Conservation (phyloP, 2,329 filamentous ascomycete species). For the Fusarium brevicatenulatum region DNA sequence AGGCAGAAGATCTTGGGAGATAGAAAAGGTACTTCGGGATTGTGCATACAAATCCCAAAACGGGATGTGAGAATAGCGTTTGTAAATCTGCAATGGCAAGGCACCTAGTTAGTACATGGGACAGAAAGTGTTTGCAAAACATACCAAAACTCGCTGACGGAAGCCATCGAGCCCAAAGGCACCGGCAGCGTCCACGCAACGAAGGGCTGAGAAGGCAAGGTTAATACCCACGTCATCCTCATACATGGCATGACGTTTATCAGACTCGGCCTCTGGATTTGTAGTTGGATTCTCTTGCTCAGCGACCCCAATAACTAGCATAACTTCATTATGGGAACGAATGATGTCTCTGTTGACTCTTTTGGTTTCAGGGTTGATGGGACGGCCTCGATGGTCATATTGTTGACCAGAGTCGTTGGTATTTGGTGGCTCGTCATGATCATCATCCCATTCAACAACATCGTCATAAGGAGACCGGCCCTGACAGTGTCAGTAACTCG, state of each 20-base stretch:
- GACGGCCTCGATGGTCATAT: conserved; percentile 66
- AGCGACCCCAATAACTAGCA: conserved; percentile 70
- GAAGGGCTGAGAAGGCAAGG: conserved; percentile 48
- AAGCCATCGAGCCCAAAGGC: conserved; percentile 65
- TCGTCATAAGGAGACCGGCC: conserved; percentile 70
- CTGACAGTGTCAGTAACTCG: conserved; percentile 47
- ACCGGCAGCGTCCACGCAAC: conserved; percentile 54
- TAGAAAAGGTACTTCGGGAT: conserved; percentile 44
- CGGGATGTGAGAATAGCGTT: conserved; percentile 58
- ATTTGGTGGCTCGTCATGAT: conserved; percentile 40
- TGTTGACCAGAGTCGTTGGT: conserved; percentile 52
- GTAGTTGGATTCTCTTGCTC: conserved; percentile 62
- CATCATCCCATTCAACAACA: conserved; percentile 60
- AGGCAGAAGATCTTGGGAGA: conserved; percentile 47
- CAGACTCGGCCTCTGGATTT: conserved; percentile 53
- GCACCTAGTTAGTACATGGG: conserved; percentile 12
- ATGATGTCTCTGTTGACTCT: conserved; percentile 67
- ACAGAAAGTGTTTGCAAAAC: conserved; percentile 13
- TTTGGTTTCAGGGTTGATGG: conserved; percentile 65
- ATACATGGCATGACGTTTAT: conserved; percentile 57
- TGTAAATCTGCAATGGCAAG: conserved; percentile 58
- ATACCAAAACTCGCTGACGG: conserved; percentile 64
- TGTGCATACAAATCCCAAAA: conserved; percentile 57
- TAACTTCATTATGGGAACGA: conserved; percentile 70
- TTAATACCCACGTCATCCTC: conserved; percentile 59